These are phyloP conservation scores for Aschersonia sp. DNA, from an alignment of 2,329 filamentous ascomycete genomes.

Conservation along the genomic window DNA sequence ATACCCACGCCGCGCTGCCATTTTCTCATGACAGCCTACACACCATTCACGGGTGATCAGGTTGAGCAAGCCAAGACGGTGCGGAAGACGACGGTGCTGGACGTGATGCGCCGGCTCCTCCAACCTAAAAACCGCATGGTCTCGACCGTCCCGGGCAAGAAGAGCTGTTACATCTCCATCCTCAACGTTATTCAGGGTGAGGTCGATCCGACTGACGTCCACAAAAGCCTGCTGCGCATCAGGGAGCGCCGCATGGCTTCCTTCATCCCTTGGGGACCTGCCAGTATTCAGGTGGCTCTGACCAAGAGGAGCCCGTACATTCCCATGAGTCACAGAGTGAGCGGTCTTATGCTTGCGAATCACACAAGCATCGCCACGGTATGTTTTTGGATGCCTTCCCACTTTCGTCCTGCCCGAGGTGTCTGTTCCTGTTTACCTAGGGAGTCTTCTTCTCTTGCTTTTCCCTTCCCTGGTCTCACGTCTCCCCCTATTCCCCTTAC, in stretches of 20 bases:
- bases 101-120: conserved; percentile 89
- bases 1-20: conserved; percentile 95
- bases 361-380: conserved; percentile 92
- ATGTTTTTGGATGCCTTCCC: conserved; percentile 10
- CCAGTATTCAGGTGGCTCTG: conserved; percentile 91
- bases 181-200: conserved; percentile 98
- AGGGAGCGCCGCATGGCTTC: conserved; percentile 85
- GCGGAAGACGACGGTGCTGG: conserved; percentile 91
- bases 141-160: conserved; percentile 86
- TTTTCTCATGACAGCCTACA: conserved; percentile 98
- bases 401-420: not conserved
- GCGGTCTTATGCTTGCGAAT: conserved; percentile 93
- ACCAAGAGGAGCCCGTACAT: conserved; percentile 96
- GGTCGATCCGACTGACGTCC: conserved; percentile 93
- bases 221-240: conserved; percentile 94
- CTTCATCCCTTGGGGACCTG: conserved; percentile 97
- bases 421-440: not conserved
- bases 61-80: conserved; percentile 96
- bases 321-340: conserved; percentile 85
- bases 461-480: not conserved
- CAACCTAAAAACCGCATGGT: conserved; percentile 99
- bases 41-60: conserved; percentile 90
- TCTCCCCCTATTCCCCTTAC: not conserved
- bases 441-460: not conserved
- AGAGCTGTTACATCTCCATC: conserved; percentile 98